Evolutionary conservation across 371 early-diverging fungal species (phyloP), one percentile per base, ranked within the genome.

Genomic region (Mucor indicus): DNA sequence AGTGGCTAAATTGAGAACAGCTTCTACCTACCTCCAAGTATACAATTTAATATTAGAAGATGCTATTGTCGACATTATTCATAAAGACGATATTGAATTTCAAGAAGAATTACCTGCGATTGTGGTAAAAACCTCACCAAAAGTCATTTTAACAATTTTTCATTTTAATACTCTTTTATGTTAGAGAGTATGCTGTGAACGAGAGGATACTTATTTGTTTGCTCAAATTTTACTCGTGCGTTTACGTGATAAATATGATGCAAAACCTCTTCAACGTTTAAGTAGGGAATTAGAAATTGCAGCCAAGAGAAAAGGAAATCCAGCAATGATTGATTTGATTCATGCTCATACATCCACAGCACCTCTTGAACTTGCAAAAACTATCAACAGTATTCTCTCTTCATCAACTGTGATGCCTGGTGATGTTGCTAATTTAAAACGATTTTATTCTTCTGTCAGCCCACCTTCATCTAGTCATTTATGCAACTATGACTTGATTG

Each of bases 131-230:
- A 22, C 30, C 8, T 8, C 12, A 29, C 30, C 12, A 29, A 8
- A 8, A 29, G 30, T 29, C 6, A 8, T 12, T 29, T 29, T 29
- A 29, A 29, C 30, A 29, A 29, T 12, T 8, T 29, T 8, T 29
- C 12, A n/a, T 12, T 6, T 12, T 29, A 29, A 6, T 29, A 12
- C 30, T 12, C 12, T 29, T 8, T 8, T 13, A 13, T 33, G 4
- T 33, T 64, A 83, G 83, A 67, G 75, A 55, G 67, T 84, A 0
- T 83, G 80, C 32, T 83, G 84, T 55, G 84, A 78, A 49, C 70
- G 77, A 53, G 83, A 88, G 55, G 83, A 85, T 35, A 83, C 81
- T 0, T 88, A 88, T 42, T 56, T 88, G 24, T 75, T 79, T 38
- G 77, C 84, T 4, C 86, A 83, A 44, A 69, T 80, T 9, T 47